Base-by-base conservation (phyloP, 768 basidiomycete genomes). In the Xerocomellus dryophilus region DNA sequence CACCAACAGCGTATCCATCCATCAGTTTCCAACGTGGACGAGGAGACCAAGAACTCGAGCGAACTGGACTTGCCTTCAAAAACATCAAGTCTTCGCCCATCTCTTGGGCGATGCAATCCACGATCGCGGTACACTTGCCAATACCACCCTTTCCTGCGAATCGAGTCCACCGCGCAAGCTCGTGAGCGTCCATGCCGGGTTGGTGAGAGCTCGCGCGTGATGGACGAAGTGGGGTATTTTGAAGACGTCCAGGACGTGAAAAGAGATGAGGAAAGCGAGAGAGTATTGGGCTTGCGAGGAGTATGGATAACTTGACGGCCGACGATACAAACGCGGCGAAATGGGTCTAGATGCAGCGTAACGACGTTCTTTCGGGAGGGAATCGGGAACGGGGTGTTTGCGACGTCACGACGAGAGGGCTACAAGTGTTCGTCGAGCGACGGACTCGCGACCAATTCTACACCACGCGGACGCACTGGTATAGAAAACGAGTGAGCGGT, bases 121-220 rank as follows among this genome's bases (percentile, higher is more conserved):
- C 76, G 23, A 78, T 52, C 5, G 91, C 91, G 1, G 81, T 83
- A 58, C 90, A 91, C 60, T 77, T 86, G 5, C 91, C 91, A 49
- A 93, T 90, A 14, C 91, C 91, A 0, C 91, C 91, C 63, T 91
- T 93, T 5, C 76, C 81, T 0, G 91, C 91, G 66, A 93, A 93
- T 38, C 91, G 78, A 10, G 86, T 87, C 91, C 91, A 93, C 39
- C 87, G 77, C 9, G 84, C 81, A 31, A 93, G 79, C 49, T 90
- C 86, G 31, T 76, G 69, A 15, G 85, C 81, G 61, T 90, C 88
- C 84, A 92, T 85, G 11, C 15, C 21, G 5, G 34, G 20, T 7
- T 10, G 1, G 15, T 5, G 34, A 47, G 15, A 2, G 7, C 6
- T 17, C 10, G 42, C 27, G 42, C 18, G 43, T 23, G 36, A 36